Percentiles rank a stretch among this genome's conserved stretches.
phyloP scores from a whole-genome alignment of 108 stramenopile genomes.

The Nitzschia sp. region DNA sequence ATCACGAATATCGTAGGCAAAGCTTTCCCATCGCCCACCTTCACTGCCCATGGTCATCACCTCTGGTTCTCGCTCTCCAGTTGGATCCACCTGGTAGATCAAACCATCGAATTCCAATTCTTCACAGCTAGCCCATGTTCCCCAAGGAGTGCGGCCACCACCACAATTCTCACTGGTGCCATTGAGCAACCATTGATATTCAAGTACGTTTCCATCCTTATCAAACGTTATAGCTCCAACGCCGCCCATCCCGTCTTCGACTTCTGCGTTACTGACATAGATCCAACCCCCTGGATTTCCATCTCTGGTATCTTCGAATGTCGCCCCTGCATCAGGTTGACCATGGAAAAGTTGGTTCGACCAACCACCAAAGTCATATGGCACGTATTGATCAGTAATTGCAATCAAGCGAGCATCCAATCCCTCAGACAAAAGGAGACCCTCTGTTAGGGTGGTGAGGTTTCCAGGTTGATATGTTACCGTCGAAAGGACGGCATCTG shows the following conservation, averaged over 20 bases:
- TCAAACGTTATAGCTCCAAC: slow-evolving; percentile 56
- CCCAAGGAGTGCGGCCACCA: slow-evolving; percentile 47
- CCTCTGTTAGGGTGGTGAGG: slow-evolving; percentile 25
- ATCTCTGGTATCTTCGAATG: slow-evolving; percentile 26
- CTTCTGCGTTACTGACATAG: slow-evolving; percentile 63
- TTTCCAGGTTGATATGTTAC: slow-evolving; percentile 45
- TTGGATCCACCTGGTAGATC: slow-evolving; percentile 63
- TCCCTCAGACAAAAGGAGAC: slow-evolving; percentile 34
- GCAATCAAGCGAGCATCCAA: slow-evolving; percentile 36
- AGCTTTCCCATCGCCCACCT: slow-evolving; percentile 51
- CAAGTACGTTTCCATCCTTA: slow-evolving; percentile 31
- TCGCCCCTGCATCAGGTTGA: slow-evolving; percentile 47
- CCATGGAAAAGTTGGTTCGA: slow-evolving; percentile 39
- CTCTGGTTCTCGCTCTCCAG: slow-evolving; percentile 40
- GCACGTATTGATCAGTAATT: slow-evolving; percentile 19
- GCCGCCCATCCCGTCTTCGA: slow-evolving; percentile 33
- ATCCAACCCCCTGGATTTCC: slow-evolving; percentile 49
- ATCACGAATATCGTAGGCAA: slow-evolving; percentile 54
- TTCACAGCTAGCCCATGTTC: slow-evolving; percentile 65
- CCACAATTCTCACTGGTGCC: slow-evolving; percentile 48
- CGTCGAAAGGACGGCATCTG: background rate
- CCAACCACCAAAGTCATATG: slow-evolving; percentile 16
- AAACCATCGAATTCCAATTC: slow-evolving; percentile 45
- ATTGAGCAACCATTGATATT: slow-evolving; percentile 40
- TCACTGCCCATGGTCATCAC: slow-evolving; percentile 45